Percentiles rank a stretch among this genome's conserved stretches.
phyloP scores from a whole-genome alignment of 228 moss, liverwort and hornwort genomes.

The Sphagnum magellanicum region DNA sequence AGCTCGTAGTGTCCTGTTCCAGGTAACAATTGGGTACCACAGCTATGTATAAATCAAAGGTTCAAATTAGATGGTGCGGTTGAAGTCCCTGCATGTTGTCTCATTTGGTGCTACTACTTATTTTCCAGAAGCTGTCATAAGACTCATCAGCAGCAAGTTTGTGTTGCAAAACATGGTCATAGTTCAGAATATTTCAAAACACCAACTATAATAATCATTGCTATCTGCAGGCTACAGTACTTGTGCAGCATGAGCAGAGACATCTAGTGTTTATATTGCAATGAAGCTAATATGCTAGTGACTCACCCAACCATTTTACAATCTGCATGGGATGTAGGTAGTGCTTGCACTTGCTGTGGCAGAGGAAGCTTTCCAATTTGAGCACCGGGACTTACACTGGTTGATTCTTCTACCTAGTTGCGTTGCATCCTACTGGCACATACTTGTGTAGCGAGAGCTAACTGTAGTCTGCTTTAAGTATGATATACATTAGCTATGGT shows the following conservation, averaged over 20 bases:
- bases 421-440: too few relatives aligned
- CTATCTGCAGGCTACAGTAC: too few relatives aligned
- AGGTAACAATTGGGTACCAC: conserved; percentile 29
- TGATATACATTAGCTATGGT: too few relatives aligned
- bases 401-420: conserved; percentile 13
- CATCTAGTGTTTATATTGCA: not conserved
- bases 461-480: too few relatives aligned
- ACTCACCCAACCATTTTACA: not conserved
- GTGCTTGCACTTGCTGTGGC: conserved; percentile 80
- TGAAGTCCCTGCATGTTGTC: too few relatives aligned
- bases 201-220: too few relatives aligned
- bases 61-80: too few relatives aligned
- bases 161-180: not conserved
- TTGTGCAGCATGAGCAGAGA: not conserved
- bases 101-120: too few relatives aligned
- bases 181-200: too few relatives aligned
- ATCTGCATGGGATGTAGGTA: conserved; percentile 39
- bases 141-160: not conserved
- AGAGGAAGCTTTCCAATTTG: conserved; percentile 87
- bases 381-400: conserved; percentile 99
- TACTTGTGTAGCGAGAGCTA: too few relatives aligned
- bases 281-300: not conserved
- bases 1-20: conserved; percentile 76
- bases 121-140: too few relatives aligned
- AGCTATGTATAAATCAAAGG: too few relatives aligned